Evolutionary conservation across 345 rosid genomes (phyloP).

Genomic region (Melaleuca quinquenervia): DNA sequence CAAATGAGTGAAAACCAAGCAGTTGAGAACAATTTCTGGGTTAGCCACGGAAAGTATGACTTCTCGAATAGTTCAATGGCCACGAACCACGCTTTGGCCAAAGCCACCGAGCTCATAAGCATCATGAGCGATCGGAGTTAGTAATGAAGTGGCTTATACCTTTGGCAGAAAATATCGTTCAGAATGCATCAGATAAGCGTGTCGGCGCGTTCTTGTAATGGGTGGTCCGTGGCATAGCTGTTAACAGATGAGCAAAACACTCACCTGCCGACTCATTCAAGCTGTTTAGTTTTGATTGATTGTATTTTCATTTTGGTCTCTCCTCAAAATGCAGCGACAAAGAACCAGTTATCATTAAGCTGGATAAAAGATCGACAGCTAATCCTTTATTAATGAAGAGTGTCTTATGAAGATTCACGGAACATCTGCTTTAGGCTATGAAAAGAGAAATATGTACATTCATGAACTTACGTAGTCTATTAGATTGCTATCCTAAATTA

Average conservation of each 20-base stretch:
- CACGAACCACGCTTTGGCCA: background rate
- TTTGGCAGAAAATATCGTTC: background rate
- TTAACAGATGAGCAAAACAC: background rate
- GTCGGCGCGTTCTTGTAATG: background rate
- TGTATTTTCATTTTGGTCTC: background rate
- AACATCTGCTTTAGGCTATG: background rate
- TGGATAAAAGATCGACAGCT: background rate
- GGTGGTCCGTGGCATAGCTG: background rate
- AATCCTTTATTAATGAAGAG: background rate
- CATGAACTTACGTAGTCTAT: background rate
- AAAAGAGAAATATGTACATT: background rate
- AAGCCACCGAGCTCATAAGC: background rate
- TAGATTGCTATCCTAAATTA: background rate
- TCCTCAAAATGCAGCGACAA: background rate
- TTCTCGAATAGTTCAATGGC: background rate
- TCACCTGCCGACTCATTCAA: background rate
- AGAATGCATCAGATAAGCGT: background rate
- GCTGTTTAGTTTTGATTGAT: background rate
- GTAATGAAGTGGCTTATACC: background rate
- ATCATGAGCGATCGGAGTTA: background rate
- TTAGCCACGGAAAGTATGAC: background rate
- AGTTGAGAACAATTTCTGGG: background rate
- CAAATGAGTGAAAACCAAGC: background rate
- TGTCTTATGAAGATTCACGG: background rate
- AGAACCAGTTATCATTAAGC: background rate